Evolutionary conservation across 345 rosid genomes (phyloP), one percentile per base, ranked within the genome.

Genomic region (Excoecaria agallocha): DNA sequence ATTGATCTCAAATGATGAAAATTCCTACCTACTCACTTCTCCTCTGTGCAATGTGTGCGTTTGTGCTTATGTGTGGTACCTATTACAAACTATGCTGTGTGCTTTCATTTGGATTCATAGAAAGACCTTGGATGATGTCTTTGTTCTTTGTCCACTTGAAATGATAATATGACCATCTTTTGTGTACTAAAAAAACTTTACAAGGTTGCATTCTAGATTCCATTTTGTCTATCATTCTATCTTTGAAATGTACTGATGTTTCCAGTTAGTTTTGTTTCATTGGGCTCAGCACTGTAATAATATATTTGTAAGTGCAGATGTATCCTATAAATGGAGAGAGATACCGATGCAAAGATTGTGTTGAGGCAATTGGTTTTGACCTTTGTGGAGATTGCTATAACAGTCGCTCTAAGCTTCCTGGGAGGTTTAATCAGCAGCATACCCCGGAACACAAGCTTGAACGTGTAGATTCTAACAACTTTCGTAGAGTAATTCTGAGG

Each of bases 341-440:
- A 78, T 91, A 91, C 86, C 79, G 12, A 68, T 92, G 97, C 86
- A 71, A 59, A 71, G 91, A 87, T 76, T 94, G 98, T 68, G 74
- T 77, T 45, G 97, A 92, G 73, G 2, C 12, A 12, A 56, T 84
- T 0, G 98, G 98, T 24, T 94, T 89, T 74, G 95, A 94, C 81
- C 97, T 94, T 41, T 92, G 98, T 76, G 87, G 89, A 78, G 89
- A 84, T 65, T 94, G 97, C 84, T 91, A 86, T 77, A 86, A 83
- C 69, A 84, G 86, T 68, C 58, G 75, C 61, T 83, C 87, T 8
- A 88, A 84, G 78, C 85, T 78, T 71, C 90, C 95, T 2, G 97
- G 98, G 60, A 86, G 97, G 62, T 94, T 94, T 80, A 94, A 92
- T 80, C 97, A 94, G 82, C 90, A 89, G 70, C 98, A 94, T 84